A percentile compares a stretch with the other conserved stretches of the same genome.
These are phyloP conservation scores for Monotropa hypopitys DNA, from an alignment of 179 eudicot species.

Conservation along the genomic window DNA sequence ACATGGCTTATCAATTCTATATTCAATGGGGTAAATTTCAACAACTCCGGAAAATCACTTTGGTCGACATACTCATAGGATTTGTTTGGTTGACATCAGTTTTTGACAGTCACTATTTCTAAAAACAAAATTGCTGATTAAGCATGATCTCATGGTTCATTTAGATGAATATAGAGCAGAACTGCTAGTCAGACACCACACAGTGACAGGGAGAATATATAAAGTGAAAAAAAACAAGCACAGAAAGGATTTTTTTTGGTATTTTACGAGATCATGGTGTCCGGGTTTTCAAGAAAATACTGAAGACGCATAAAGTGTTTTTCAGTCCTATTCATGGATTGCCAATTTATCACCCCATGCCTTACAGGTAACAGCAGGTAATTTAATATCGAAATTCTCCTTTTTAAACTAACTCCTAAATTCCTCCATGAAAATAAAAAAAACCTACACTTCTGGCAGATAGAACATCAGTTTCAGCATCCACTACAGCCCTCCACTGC, in stretches of 20 bases:
- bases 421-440: background rate
- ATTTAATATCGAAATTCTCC: background rate
- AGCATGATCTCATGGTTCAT: background rate
- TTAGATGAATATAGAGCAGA: background rate
- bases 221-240: background rate
- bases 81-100: constrained; percentile 1
- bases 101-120: background rate
- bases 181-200: background rate
- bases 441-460: background rate
- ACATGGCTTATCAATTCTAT: background rate
- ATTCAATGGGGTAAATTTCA: background rate
- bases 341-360: background rate
- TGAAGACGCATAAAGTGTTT: background rate
- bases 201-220: background rate
- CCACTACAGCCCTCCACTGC: background rate
- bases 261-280: background rate
- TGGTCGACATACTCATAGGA: background rate
- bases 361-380: background rate
- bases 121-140: background rate
- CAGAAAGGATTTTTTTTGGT: background rate
- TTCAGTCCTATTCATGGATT: background rate
- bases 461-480: background rate
- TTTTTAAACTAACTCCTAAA: background rate
- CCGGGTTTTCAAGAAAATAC: background rate
- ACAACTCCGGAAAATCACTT: background rate